These are phyloP conservation scores for Hymenoscyphus fructigenus DNA, from an alignment of 2,329 filamentous ascomycete genomes.

Conservation along the genomic window DNA sequence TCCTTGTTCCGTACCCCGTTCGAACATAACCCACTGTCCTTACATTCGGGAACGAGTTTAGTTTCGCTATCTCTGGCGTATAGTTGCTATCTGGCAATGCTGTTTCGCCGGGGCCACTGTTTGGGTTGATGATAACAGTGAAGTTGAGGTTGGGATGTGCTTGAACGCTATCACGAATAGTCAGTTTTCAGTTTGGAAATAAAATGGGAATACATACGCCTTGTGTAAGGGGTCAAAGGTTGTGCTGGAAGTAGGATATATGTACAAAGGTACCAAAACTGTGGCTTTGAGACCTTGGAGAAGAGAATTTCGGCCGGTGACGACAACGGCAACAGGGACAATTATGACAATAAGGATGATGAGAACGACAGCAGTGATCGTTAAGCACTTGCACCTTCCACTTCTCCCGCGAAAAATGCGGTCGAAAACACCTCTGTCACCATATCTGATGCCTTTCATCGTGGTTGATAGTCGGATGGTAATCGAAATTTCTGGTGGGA, in stretches of 20 bases:
- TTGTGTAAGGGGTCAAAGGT: conserved; percentile 21
- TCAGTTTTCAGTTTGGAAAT: not conserved
- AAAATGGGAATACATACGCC: conserved; percentile 11
- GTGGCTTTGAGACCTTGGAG: not conserved
- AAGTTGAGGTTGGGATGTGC: conserved; percentile 28
- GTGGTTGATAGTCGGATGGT: not conserved
- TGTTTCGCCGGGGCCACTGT: conserved; percentile 35
- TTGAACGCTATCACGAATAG: conserved; percentile 15
- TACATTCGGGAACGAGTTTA: conserved; percentile 41
- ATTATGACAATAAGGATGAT: not conserved
- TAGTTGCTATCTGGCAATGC: conserved; percentile 36
- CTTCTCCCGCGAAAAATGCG: not conserved
- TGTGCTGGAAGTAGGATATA: not conserved
- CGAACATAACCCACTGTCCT: conserved; percentile 41
- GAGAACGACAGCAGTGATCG: not conserved
- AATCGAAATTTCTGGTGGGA: not conserved
- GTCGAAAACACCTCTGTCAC: not conserved
- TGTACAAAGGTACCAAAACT: not conserved
- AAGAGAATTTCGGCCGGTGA: not conserved
- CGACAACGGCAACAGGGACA: not conserved
- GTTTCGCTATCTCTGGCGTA: conserved; percentile 34
- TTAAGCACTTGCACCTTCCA: not conserved
- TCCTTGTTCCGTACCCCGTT: conserved; percentile 36
- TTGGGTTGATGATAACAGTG: conserved; percentile 31
- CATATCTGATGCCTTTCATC: not conserved